These are phyloP conservation scores for Sherardia arvensis DNA, from an alignment of 257 asterid genomes.

Conservation along the genomic window DNA sequence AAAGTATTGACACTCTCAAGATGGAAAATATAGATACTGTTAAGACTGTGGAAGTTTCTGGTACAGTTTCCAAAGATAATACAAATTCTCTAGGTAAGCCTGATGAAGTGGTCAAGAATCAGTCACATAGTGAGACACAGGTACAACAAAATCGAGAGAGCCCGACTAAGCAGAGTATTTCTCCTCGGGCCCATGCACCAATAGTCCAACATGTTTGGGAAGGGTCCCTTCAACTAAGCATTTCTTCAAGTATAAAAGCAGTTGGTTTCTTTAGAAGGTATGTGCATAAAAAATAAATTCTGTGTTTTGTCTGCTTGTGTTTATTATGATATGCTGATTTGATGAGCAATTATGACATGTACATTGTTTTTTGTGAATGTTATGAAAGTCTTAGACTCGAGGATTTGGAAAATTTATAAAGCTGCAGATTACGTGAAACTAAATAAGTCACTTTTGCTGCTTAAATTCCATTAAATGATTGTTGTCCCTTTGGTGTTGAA, in stretches of 20 bases:
- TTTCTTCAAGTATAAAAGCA: conserved; percentile 49
- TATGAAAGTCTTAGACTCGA: not conserved
- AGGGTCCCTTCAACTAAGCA: conserved; percentile 61
- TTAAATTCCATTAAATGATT: not conserved
- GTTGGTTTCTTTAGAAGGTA: conserved; percentile 63
- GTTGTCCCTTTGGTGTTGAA: not conserved
- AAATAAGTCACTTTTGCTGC: not conserved
- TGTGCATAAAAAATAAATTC: not conserved
- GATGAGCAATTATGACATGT: not conserved
- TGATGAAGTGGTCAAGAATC: conserved; percentile 23
- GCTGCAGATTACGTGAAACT: not conserved
- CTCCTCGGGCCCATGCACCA: conserved; percentile 18
- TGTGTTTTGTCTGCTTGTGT: not conserved
- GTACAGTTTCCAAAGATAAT: conserved; percentile 30
- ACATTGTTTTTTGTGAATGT: not conserved
- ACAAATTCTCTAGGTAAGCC: conserved; percentile 28
- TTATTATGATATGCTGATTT: not conserved
- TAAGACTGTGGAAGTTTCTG: conserved; percentile 19
- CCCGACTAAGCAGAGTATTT: conserved; percentile 25
- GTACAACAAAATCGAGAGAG: conserved; percentile 9
- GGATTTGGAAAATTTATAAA: too few relatives aligned
- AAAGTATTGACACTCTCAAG: not conserved
- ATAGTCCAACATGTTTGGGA: conserved; percentile 51
- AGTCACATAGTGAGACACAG: not conserved
- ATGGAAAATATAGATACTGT: conserved; percentile 32